Evolutionary conservation across 1,284 basidiomycete species (phyloP).

Genomic region (Puccinia polysora): DNA sequence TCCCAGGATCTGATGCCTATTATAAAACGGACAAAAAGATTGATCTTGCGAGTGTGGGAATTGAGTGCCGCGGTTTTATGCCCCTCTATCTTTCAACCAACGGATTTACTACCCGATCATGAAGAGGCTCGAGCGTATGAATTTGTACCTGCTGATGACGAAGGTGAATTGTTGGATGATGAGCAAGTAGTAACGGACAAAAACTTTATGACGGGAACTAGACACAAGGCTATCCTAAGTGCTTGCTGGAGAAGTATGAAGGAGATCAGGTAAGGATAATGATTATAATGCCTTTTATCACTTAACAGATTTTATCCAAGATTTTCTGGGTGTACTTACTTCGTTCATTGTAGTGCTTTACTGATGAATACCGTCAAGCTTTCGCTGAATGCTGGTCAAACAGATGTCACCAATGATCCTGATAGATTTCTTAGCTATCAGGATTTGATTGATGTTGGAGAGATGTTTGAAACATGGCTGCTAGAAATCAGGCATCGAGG

Average conservation of each 20-base stretch:
- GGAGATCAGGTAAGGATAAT: slow-evolving; percentile 34
- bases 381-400: slow-evolving; percentile 3
- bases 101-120: slow-evolving; percentile 30
- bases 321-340: background rate
- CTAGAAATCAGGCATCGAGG: slow-evolving; percentile 41
- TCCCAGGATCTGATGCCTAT: slow-evolving; percentile 30
- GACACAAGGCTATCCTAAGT: slow-evolving; percentile 32
- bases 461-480: slow-evolving; percentile 36
- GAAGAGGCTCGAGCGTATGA: slow-evolving; percentile 35
- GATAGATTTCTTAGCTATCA: slow-evolving; percentile 12
- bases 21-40: slow-evolving; percentile 3
- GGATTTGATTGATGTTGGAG: slow-evolving; percentile 23
- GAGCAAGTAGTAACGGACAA: background rate
- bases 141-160: slow-evolving; percentile 10
- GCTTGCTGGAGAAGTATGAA: slow-evolving; percentile 42
- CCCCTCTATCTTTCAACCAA: background rate
- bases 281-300: background rate
- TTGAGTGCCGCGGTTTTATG: slow-evolving; percentile 29
- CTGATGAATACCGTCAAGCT: slow-evolving; percentile 18
- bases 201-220: background rate
- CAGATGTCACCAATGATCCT: background rate
- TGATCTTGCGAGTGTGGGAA: slow-evolving; percentile 23
- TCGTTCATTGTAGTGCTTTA: slow-evolving; percentile 22
- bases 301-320: background rate
- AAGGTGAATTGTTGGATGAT: slow-evolving; percentile 11